These are phyloP conservation scores for Candida parachauliodes DNA, from an alignment of 805 yeast genomes.

Conservation along the genomic window DNA sequence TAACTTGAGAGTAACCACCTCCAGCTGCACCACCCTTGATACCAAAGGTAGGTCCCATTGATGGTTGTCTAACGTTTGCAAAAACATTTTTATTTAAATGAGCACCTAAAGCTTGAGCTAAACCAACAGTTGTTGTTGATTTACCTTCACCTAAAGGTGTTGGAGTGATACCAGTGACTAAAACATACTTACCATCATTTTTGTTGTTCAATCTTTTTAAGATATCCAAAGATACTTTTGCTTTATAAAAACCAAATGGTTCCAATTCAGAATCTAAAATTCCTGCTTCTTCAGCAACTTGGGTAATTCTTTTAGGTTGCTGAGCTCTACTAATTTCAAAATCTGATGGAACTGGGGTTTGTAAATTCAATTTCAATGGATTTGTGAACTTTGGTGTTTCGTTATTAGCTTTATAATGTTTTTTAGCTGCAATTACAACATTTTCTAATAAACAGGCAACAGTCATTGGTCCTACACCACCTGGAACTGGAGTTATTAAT, in stretches of 20 bases:
- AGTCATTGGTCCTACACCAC: constrained; percentile 93
- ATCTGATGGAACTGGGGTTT: constrained; percentile 76
- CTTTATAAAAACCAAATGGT: constrained; percentile 72
- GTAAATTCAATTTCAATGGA: constrained; percentile 55
- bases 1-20: constrained; percentile 84
- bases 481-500: constrained; percentile 82
- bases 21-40: constrained; percentile 91
- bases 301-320: constrained; percentile 64
- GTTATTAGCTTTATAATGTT: constrained; percentile 38
- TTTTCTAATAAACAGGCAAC: constrained; percentile 78
- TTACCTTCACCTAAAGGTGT: constrained; percentile 87
- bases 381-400: constrained; percentile 43
- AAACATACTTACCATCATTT: constrained; percentile 66
- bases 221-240: constrained; percentile 64
- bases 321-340: constrained; percentile 75
- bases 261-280: constrained; percentile 66
- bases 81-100: constrained; percentile 65
- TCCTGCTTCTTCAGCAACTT: constrained; percentile 68
- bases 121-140: constrained; percentile 79
- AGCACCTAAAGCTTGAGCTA: constrained; percentile 78
- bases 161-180: constrained; percentile 83
- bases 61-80: constrained; percentile 84
- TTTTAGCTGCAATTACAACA: constrained; percentile 65
- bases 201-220: constrained; percentile 58
- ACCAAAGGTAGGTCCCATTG: constrained; percentile 88